Conservation (phyloP, 257 asterid species). For the Solanum phureja region DNA sequence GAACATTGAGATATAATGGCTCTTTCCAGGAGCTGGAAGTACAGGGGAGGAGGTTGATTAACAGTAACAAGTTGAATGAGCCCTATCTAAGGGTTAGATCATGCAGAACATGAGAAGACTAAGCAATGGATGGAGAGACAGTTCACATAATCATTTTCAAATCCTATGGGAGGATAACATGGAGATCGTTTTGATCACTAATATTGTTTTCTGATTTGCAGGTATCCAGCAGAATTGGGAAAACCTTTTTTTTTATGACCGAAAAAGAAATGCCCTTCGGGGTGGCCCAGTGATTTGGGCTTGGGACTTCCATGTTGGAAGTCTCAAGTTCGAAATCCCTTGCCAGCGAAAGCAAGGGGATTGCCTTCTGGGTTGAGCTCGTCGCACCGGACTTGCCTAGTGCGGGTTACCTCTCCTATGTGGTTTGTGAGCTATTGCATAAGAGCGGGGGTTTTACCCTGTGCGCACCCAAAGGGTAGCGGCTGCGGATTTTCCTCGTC, state of each 20-base stretch:
- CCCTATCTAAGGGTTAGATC: not conserved
- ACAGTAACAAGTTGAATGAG: not conserved
- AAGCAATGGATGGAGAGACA: not conserved
- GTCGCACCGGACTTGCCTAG: too few relatives aligned
- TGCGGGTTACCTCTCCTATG: too few relatives aligned
- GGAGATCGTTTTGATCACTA: not conserved
- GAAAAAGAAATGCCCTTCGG: not conserved
- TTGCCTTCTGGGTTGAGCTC: too few relatives aligned
- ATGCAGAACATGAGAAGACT: not conserved
- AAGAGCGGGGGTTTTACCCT: too few relatives aligned
- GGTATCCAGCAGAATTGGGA: not conserved
- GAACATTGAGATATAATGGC: not conserved
- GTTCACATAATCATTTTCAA: not conserved
- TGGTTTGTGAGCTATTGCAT: too few relatives aligned
- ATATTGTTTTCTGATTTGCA: not conserved
- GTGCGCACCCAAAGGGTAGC: too few relatives aligned
- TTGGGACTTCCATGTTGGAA: too few relatives aligned
- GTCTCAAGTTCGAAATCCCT: too few relatives aligned
- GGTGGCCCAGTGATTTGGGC: too few relatives aligned
- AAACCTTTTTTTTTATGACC: not conserved
- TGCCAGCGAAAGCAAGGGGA: too few relatives aligned
- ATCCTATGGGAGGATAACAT: not conserved
- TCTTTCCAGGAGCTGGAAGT: not conserved
- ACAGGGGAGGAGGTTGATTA: not conserved
- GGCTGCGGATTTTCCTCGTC: too few relatives aligned